These are phyloP conservation scores for Colletotrichum shisoi DNA, from an alignment of 2,329 filamentous ascomycete genomes.

Conservation along the genomic window DNA sequence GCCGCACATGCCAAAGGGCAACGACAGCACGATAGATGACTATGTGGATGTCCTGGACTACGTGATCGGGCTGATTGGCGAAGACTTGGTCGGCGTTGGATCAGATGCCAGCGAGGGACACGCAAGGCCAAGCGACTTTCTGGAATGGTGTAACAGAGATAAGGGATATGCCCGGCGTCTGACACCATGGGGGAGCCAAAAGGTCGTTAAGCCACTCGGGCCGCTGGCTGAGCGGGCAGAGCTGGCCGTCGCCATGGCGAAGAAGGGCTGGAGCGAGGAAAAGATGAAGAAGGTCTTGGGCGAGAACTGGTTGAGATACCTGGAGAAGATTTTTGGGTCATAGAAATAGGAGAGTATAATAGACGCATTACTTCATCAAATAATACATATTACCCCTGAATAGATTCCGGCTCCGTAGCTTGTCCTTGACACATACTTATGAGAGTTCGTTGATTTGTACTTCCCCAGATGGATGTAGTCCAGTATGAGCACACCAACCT, in stretches of 20 bases:
- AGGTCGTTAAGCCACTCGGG: slow-evolving; percentile 52
- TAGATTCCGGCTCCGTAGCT: too few species aligned
- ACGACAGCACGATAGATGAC: slow-evolving; percentile 53
- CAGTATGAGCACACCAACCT: too few species aligned
- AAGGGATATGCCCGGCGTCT: slow-evolving; percentile 51
- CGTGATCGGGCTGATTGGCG: slow-evolving; percentile 49
- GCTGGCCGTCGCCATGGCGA: slow-evolving; percentile 50
- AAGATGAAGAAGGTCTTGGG: slow-evolving; percentile 52
- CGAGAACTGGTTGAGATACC: slow-evolving; percentile 51
- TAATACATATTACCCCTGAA: too few species aligned
- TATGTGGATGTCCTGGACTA: slow-evolving; percentile 53
- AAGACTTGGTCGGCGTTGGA: slow-evolving; percentile 50
- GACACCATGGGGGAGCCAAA: slow-evolving; percentile 52
- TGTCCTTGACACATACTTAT: too few species aligned
- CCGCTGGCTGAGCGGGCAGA: slow-evolving; percentile 48
- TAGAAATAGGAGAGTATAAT: too few species aligned
- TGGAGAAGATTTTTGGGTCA: slow-evolving; percentile 43
- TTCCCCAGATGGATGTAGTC: too few species aligned
- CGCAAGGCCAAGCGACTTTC: slow-evolving; percentile 50
- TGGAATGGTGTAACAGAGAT: slow-evolving; percentile 53
- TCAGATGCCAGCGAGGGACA: slow-evolving; percentile 53
- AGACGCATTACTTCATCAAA: too few species aligned
- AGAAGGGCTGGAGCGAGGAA: slow-evolving; percentile 49
- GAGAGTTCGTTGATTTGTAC: too few species aligned
- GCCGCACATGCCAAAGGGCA: slow-evolving; percentile 51